These are phyloP conservation scores for Rhodamnia argentea DNA, from an alignment of 345 rosid species.

Conservation along the genomic window DNA sequence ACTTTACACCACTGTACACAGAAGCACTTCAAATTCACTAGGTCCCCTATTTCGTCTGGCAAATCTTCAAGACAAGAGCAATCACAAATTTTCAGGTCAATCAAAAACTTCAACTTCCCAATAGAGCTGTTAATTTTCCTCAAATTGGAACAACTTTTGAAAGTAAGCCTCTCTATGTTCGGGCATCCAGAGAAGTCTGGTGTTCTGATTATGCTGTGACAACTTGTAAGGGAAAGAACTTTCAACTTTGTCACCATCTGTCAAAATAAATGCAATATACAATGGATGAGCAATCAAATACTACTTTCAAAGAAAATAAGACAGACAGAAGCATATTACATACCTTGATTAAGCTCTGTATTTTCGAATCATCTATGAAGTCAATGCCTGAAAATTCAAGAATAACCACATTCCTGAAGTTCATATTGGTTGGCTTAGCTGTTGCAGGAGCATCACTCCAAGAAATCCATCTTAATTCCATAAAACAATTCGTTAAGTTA, in stretches of 20 bases:
- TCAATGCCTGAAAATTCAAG: background rate
- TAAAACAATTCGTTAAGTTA: background rate
- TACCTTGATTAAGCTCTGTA: background rate
- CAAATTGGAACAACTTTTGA: background rate
- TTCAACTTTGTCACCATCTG: background rate
- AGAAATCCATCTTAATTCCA: background rate
- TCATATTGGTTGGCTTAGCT: background rate
- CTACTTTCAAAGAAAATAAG: background rate
- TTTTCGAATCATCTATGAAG: background rate
- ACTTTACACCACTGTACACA: background rate
- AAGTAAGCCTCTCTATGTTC: background rate
- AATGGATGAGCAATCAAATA: background rate
- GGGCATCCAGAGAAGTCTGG: background rate
- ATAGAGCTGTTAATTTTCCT: background rate
- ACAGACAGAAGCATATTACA: no score
- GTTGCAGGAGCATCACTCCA: background rate
- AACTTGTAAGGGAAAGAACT: background rate
- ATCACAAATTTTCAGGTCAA: background rate
- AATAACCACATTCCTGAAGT: background rate
- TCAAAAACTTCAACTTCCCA: background rate
- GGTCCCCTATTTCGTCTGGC: background rate
- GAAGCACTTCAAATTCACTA: background rate
- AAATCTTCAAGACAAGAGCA: no score
- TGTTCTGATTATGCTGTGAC: background rate
- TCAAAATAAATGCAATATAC: background rate